These are phyloP conservation scores for Gastrodia elata DNA, from an alignment of 106 monocot species.

Conservation along the genomic window DNA sequence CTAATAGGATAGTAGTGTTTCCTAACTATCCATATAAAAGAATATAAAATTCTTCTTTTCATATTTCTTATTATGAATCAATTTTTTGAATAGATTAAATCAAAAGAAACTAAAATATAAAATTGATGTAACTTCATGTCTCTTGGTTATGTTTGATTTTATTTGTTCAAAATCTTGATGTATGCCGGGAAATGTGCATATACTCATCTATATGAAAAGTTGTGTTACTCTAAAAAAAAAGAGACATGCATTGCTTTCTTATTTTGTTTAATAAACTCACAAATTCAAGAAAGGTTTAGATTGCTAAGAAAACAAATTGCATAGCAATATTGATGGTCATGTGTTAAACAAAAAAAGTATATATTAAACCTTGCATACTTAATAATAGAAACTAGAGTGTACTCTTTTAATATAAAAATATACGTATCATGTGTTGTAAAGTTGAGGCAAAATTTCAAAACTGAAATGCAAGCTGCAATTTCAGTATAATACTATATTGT, in stretches of 20 bases:
- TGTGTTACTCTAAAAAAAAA: too few species aligned
- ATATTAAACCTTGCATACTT: neutral
- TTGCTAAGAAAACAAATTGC: neutral
- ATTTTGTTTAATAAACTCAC: neutral
- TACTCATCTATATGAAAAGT: too few species aligned
- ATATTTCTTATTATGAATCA: too few species aligned
- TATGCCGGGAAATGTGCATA: too few species aligned
- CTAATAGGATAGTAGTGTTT: too few species aligned
- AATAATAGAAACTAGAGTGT: neutral
- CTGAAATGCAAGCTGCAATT: neutral
- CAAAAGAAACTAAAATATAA: too few species aligned
- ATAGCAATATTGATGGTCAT: neutral
- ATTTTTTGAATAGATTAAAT: too few species aligned
- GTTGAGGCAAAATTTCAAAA: neutral
- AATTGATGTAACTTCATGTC: too few species aligned
- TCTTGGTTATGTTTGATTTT: too few species aligned
- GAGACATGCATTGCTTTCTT: neutral
- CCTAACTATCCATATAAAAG: too few species aligned
- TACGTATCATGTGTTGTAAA: neutral
- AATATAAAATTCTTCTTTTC: too few species aligned
- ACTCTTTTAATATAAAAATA: neutral
- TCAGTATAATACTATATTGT: slow-evolving; percentile 1
- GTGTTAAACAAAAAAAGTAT: neutral
- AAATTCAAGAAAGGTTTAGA: neutral
- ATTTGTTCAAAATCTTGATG: too few species aligned